phyloP scores from a whole-genome alignment of 129 eudicot species.

The Daucus carota region DH1_v3.0 NC_030382.2:52621501-52622000 shows the following conservation, averaged over 20 bases:
- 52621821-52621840: not conserved
- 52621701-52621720: not conserved
- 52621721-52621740: not conserved
- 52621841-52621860: not conserved
- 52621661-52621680: not conserved
- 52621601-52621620: slow-evolving; percentile 87
- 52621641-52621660: not conserved
- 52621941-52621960: not conserved
- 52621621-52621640: slow-evolving; percentile 51
- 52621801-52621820: not conserved
- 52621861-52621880: not conserved
- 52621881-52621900: not conserved
- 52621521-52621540: slow-evolving; percentile 69
- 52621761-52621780: not conserved
- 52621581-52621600: slow-evolving; percentile 84
- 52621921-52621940: not conserved
- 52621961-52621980: not conserved
- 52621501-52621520: slow-evolving; percentile 81
- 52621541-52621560: slow-evolving; percentile 85
- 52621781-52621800: not conserved
- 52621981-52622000: not conserved
- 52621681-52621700: not conserved
- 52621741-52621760: not conserved
- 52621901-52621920: not conserved
- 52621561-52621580: slow-evolving; percentile 82